A percentile compares a stretch with the other conserved stretches of the same genome.
phyloP scores from a whole-genome alignment of 2,329 filamentous ascomycete species.

The Aspergillus neotritici region DNA sequence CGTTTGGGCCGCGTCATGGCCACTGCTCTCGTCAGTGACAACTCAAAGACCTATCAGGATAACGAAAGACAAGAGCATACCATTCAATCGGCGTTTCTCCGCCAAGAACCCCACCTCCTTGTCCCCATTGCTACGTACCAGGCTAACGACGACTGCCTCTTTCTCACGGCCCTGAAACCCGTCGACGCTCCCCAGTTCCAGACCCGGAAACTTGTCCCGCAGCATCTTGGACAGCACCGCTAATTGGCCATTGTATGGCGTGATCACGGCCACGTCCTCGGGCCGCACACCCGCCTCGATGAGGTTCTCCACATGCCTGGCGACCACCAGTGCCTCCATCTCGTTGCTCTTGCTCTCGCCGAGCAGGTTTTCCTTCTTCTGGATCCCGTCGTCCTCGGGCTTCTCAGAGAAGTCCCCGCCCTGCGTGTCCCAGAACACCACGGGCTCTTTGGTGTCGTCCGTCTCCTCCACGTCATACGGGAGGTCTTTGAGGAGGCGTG shows the following conservation, averaged over 20 bases:
- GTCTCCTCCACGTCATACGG: slow-evolving; percentile 70
- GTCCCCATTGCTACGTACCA: slow-evolving; percentile 85
- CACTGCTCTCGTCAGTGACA: slow-evolving; percentile 49
- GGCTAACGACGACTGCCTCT: slow-evolving; percentile 84
- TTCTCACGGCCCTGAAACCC: slow-evolving; percentile 97
- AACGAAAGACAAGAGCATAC: slow-evolving; percentile 55
- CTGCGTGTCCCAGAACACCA: slow-evolving; percentile 95
- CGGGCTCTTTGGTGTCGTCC: slow-evolving; percentile 79
- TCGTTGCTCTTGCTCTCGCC: slow-evolving; percentile 86
- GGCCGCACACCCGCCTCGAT: slow-evolving; percentile 73
- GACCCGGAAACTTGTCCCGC: slow-evolving; percentile 72
- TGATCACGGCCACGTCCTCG: slow-evolving; percentile 86
- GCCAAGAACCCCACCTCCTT: slow-evolving; percentile 88
- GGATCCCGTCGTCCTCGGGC: slow-evolving; percentile 64
- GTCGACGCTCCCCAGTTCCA: slow-evolving; percentile 95
- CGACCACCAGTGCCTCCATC: slow-evolving; percentile 78
- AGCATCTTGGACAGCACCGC: slow-evolving; percentile 68
- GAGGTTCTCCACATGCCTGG: slow-evolving; percentile 67
- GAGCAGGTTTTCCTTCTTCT: slow-evolving; percentile 48
- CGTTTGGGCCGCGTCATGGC: slow-evolving; percentile 94
- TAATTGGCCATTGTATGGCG: slow-evolving; percentile 93
- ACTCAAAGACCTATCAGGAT: neutral
- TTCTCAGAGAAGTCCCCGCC: slow-evolving; percentile 86
- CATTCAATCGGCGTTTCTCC: slow-evolving; percentile 87
- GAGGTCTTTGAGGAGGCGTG: slow-evolving; percentile 68